Conservation (phyloP, 352 stramenopile genomes). For the Globisporangium recalcitrans region DNA sequence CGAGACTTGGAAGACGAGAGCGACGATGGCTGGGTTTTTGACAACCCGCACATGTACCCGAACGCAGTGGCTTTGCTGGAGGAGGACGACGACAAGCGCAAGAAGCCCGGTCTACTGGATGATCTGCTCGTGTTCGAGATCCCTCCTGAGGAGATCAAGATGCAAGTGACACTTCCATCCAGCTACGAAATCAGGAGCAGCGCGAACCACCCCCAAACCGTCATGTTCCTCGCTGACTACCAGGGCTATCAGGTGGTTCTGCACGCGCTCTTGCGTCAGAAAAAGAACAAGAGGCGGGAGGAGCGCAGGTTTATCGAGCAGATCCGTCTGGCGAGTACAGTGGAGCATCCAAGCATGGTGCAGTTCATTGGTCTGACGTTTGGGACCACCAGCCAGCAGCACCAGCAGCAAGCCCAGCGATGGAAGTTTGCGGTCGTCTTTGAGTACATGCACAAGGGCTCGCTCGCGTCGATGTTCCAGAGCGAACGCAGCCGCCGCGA, state of each 20-base stretch:
- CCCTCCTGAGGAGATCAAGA: slow-evolving; percentile 55
- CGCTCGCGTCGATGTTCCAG: slow-evolving; percentile 54
- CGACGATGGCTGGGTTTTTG: slow-evolving; percentile 48
- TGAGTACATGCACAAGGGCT: slow-evolving; percentile 70
- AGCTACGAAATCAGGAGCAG: slow-evolving; percentile 1
- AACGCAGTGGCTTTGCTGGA: slow-evolving; percentile 60
- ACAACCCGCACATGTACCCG: slow-evolving; percentile 24
- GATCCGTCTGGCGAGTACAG: slow-evolving; percentile 48
- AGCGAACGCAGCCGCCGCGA: slow-evolving; percentile 49
- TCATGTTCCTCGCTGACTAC: slow-evolving; percentile 59
- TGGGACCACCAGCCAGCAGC: slow-evolving; percentile 28
- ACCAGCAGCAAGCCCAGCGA: slow-evolving; percentile 17
- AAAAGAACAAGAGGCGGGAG: slow-evolving; percentile 28
- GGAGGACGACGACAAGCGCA: slow-evolving; percentile 39
- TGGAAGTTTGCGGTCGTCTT: slow-evolving; percentile 73
- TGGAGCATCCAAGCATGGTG: slow-evolving; percentile 67
- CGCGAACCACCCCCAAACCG: slow-evolving; percentile 15
- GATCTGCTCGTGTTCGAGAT: slow-evolving; percentile 77
- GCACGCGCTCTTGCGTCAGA: slow-evolving; percentile 47
- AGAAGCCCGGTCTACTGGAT: slow-evolving; percentile 50
- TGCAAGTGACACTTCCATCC: slow-evolving; percentile 29
- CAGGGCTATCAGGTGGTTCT: slow-evolving; percentile 67
- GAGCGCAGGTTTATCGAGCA: slow-evolving; percentile 65
- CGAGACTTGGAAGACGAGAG: slow-evolving; percentile 36
- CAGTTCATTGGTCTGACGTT: slow-evolving; percentile 79